Percentiles rank a stretch among this genome's conserved stretches.
phyloP scores from a whole-genome alignment of 805 yeast species.

The Candida broadrunensis region DNA sequence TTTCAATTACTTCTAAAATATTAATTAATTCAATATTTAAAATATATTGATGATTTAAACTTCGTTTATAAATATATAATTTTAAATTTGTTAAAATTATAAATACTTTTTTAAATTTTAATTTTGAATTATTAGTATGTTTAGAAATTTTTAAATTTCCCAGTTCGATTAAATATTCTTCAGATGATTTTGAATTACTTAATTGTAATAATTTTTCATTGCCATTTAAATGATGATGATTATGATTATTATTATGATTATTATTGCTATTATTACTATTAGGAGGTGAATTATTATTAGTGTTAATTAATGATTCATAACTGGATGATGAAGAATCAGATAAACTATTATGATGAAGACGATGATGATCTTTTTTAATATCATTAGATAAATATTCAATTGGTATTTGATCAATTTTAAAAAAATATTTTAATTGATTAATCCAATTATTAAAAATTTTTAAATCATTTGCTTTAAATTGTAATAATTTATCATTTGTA shows the following conservation, averaged over 20 bases:
- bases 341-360: background rate
- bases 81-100: background rate
- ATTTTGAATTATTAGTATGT: background rate
- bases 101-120: background rate
- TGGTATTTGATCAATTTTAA: background rate
- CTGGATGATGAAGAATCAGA: background rate
- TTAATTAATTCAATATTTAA: background rate
- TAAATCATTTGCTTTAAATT: slow-evolving; percentile 12
- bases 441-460: slow-evolving; percentile 15
- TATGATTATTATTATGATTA: background rate
- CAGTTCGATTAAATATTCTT: background rate
- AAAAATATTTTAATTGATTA: slow-evolving; percentile 4
- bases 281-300: background rate
- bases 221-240: background rate
- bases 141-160: background rate
- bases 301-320: background rate
- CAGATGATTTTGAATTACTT: background rate
- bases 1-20: background rate
- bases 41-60: background rate
- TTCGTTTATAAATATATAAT: background rate
- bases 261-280: too few relatives aligned
- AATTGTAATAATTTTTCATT: background rate
- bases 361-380: background rate
- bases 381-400: background rate
- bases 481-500: slow-evolving; percentile 19